phyloP scores from a whole-genome alignment of 345 rosid genomes.

The Dimocarpus longan region DNA sequence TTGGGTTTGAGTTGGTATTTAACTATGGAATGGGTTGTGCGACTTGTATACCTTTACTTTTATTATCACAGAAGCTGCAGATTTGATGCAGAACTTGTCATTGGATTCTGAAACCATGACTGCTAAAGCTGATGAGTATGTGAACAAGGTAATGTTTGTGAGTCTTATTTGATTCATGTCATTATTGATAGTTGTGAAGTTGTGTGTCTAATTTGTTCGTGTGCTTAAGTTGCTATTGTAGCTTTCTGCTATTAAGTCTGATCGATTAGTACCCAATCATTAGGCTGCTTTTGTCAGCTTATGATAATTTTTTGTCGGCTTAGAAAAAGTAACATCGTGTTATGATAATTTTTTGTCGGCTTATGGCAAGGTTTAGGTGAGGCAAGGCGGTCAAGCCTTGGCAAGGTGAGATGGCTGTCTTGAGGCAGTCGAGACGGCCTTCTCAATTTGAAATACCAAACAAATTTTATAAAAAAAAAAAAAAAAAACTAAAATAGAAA shows the following conservation, averaged over 20 bases:
- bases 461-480: too few relatives aligned
- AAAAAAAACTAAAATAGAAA: too few relatives aligned
- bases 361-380: too few relatives aligned
- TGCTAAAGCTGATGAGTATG: conserved; percentile 35
- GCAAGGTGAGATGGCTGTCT: too few relatives aligned
- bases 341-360: too few relatives aligned
- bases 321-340: neutral
- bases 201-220: neutral
- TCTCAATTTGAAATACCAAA: too few relatives aligned
- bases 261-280: neutral
- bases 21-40: neutral
- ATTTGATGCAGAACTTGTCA: conserved; percentile 58
- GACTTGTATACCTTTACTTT: conserved; percentile 37
- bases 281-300: neutral
- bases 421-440: too few relatives aligned
- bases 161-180: neutral
- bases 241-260: conserved; percentile 18
- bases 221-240: conserved; percentile 18
- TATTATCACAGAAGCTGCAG: conserved; percentile 54
- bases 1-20: neutral
- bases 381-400: too few relatives aligned
- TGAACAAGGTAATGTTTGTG: conserved; percentile 43
- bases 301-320: neutral
- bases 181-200: neutral
- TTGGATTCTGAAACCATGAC: conserved; percentile 50